These are phyloP conservation scores for Diaporthe caulivora DNA, from an alignment of 2,329 filamentous ascomycete genomes.

Conservation along the genomic window DNA sequence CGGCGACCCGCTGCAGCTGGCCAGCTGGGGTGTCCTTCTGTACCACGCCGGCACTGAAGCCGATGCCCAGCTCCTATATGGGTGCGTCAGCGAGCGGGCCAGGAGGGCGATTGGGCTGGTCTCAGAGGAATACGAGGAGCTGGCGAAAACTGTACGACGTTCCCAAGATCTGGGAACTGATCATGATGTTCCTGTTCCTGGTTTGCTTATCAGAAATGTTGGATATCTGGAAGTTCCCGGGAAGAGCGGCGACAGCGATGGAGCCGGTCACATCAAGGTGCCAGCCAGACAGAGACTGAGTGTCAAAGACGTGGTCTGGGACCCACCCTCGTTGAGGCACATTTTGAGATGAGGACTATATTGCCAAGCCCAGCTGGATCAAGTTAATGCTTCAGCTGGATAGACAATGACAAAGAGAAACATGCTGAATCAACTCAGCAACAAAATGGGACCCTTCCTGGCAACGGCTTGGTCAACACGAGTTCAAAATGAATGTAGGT, in stretches of 20 bases:
- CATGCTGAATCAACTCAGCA: too few species aligned
- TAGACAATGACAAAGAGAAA: too few species aligned
- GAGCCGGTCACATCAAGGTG: slow-evolving; percentile 18
- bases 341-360: slow-evolving; percentile 32
- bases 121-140: neutral
- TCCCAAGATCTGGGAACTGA: neutral
- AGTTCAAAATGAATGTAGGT: neutral
- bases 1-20: slow-evolving; percentile 74
- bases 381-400: too few species aligned
- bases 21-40: slow-evolving; percentile 72
- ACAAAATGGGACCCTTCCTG: neutral
- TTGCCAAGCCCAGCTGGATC: too few species aligned
- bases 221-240: slow-evolving; percentile 42
- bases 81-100: slow-evolving; percentile 53
- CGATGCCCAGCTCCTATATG: slow-evolving; percentile 69
- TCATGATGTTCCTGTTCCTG: slow-evolving; percentile 37
- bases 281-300: slow-evolving; percentile 47
- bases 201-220: slow-evolving; percentile 47
- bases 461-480: too few species aligned
- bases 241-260: neutral
- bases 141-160: too few species aligned
- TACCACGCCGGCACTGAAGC: slow-evolving; percentile 74
- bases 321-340: slow-evolving; percentile 50
- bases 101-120: slow-evolving; percentile 50
- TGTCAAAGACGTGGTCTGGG: slow-evolving; percentile 54